These are phyloP conservation scores for Sordariomycetes sp. DNA, from an alignment of 2,329 filamentous ascomycete species.

Conservation along the genomic window DNA sequence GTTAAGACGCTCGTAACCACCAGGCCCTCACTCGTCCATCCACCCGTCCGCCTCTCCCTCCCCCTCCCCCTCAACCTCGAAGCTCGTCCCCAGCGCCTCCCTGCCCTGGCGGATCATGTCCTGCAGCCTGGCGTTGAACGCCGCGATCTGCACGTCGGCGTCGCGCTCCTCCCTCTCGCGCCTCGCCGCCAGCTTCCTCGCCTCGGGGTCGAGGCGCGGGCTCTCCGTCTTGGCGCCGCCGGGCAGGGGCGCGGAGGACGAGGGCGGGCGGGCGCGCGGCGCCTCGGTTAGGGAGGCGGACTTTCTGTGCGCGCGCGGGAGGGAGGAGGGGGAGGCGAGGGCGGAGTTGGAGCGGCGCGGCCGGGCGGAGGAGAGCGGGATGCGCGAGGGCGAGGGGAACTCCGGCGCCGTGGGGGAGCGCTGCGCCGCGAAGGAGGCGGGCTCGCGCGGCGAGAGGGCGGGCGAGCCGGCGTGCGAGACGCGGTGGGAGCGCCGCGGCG, in stretches of 20 bases:
- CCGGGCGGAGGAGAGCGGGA: slow-evolving; percentile 2
- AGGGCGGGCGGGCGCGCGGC: neutral
- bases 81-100: slow-evolving; percentile 68
- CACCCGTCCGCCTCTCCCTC: slow-evolving; percentile 27
- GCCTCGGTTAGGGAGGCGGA: neutral
- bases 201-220: slow-evolving; percentile 51
- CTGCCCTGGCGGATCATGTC: slow-evolving; percentile 85
- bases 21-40: neutral
- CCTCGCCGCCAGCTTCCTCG: slow-evolving; percentile 62
- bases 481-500: slow-evolving; percentile 3
- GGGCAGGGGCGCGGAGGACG: neutral
- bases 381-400: slow-evolving; percentile 10
- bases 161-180: slow-evolving; percentile 64
- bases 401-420: slow-evolving; percentile 8
- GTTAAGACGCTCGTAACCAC: neutral
- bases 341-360: neutral
- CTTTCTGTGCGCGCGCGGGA: neutral
- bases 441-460: neutral
- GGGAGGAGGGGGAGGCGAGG: neutral
- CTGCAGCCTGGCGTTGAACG: slow-evolving; percentile 68
- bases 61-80: slow-evolving; percentile 47
- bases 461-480: slow-evolving; percentile 8
- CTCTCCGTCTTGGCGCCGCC: slow-evolving; percentile 19
- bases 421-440: slow-evolving; percentile 14
- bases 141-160: slow-evolving; percentile 66